Conservation (phyloP, 768 basidiomycete species). For the Kwoniella europaea region DNA sequence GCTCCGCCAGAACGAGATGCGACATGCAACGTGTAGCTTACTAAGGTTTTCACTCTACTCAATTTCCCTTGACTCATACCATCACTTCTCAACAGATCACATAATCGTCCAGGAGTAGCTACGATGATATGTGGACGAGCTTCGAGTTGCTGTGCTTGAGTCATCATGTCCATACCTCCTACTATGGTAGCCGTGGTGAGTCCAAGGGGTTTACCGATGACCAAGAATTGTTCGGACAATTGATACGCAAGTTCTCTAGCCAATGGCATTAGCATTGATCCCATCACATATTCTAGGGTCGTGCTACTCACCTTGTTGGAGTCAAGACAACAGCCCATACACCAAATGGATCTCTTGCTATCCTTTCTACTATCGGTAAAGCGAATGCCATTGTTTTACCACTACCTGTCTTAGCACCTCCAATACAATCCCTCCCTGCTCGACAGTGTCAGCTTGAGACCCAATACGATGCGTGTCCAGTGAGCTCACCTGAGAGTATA, state of each 20-base stretch:
- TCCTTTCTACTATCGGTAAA: constrained; percentile 85
- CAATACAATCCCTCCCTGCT: constrained; percentile 91
- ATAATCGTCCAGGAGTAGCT: constrained; percentile 92
- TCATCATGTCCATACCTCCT: constrained; percentile 98
- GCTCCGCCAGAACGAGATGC: not conserved
- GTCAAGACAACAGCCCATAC: constrained; percentile 92
- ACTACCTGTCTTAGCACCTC: constrained; percentile 95
- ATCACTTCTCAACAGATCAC: constrained; percentile 79
- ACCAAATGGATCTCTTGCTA: constrained; percentile 88
- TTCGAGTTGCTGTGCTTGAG: constrained; percentile 83
- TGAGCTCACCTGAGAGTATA: constrained; percentile 72
- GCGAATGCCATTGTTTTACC: constrained; percentile 99
- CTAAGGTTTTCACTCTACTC: constrained; percentile 81
- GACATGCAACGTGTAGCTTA: constrained; percentile 57
- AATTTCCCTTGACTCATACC: constrained; percentile 73
- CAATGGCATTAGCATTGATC: not conserved
- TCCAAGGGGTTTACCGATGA: constrained; percentile 80
- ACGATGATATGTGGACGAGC: constrained; percentile 90
- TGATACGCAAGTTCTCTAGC: constrained; percentile 93
- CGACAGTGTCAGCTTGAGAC: constrained; percentile 1
- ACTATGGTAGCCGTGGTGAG: constrained; percentile 86
- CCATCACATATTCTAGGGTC: no score
- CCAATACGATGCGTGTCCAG: not conserved
- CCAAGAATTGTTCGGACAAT: constrained; percentile 93
- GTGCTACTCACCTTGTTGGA: constrained; percentile 75